Evolutionary conservation across 257 asterid species (phyloP), one percentile per base, ranked within the genome.

Genomic region (Capsicum pubescens): DNA sequence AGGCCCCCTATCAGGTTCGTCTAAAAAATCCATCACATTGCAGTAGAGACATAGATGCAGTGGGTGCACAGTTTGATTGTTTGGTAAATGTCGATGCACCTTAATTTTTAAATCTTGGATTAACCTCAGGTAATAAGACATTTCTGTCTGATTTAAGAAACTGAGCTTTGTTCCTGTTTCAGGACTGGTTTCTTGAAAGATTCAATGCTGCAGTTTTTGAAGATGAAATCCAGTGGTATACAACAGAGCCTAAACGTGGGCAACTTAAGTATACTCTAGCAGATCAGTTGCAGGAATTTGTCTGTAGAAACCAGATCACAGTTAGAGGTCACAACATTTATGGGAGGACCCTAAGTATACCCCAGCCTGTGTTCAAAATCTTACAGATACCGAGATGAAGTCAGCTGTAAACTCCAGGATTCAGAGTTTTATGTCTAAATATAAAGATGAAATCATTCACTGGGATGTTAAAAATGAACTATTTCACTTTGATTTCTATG

Each of bases 401-500:
- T 76, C 82, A 21, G 91, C 89, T 13, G 91, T 89, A 36, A 39
- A 81, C 39, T 89, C 85, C 5, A 85, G 91, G 86, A 86, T 90
- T 9, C 58, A 69, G 71, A 86, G 90, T 69, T 87, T 90, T 48
- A 59, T 90, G 90, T 80, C 60, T n/a, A 86, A 85, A 81, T 89
- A 87, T 84, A 87, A 69, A 85, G 85, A 85, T 36, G 90, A 90
- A 77, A 87, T 89, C 70, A 78, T 89, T 79, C 93, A 90, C 61
- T 90, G 91, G 93, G 93, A 90, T 83, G 90, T 90, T 32, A 89
- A 86, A 78, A 87, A 90, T 71, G 91, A 87, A 80, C 71, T 89
- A 84, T 88, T 89, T 35, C 91, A 87, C 74, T 89, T 81, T 9
- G 85, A 87, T 76, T 87, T 88, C 80, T 90, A 89, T 35, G 89